Base-by-base conservation (phyloP, 2,329 filamentous ascomycete species). In the Cytospora paraplurivora region DNA sequence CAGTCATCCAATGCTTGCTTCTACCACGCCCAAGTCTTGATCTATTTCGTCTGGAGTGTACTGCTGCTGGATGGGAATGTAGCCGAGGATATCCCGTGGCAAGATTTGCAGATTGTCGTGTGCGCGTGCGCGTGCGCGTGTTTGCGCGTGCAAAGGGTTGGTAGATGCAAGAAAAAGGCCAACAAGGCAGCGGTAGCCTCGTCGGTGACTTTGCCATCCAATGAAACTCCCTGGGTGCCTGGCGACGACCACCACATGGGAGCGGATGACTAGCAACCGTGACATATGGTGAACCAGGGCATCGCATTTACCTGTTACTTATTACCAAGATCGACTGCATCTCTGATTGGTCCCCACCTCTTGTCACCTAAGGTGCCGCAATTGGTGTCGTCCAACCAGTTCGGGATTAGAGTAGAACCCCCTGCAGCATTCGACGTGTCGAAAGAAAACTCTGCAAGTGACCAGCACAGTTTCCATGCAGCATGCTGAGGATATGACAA, bases 391-490 rank as follows among this genome's bases (percentile, higher is more conserved):
- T 35, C 21, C 57, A 52, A 55, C 50, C 38, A 32, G 12, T 34
- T 61, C 35, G 41, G 51, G 37, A 15, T n/a, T 55, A 55, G 38
- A 35, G 38, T 17, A 11, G n/a, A 33, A 27, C 38, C 38, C 51
- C 38, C 49, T 17, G n/a, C 15, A 34, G 13, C 52, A 17, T 34
- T 50, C 37, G 49, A 49, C 41, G 6, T 32, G 27, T 55, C 53
- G 55, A 32, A 52, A 62, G 56, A 63, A 59, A 15, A 10, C 37
- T 59, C 60, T 56, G 44, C 44, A 44, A 60, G 63, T 34, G 49
- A 59, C 62, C 58, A 27, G 19, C 57, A 60, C 60, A 60, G 44
- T 52, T 60, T 65, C 59, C 35, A 63, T 65, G 63, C 63, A 51
- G 60, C 21, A 13, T 21, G 33, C 47, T 51, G 51, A 60, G 27